phyloP scores from a whole-genome alignment of 176 grass and related monocot genomes.

The Thalia dealbata region DNA sequence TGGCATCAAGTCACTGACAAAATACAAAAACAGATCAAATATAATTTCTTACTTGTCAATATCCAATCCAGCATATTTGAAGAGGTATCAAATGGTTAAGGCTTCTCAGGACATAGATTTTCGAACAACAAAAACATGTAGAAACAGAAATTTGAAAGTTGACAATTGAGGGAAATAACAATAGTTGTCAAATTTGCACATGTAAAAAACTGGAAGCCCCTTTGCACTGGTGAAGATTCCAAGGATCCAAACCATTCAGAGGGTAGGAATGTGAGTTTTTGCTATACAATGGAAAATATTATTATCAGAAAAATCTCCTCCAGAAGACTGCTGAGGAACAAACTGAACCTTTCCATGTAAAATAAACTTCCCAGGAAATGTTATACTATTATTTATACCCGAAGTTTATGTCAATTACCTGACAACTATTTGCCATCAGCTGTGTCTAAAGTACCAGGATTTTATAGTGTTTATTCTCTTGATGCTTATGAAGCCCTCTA shows the following conservation, averaged over 20 bases:
- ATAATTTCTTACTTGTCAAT: slow-evolving; percentile 80
- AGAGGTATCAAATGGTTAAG: slow-evolving; percentile 84
- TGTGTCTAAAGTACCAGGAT: too few species aligned
- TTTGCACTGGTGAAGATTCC: too few species aligned
- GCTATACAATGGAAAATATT: background rate
- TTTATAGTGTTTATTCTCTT: too few species aligned
- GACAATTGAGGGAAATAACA: background rate
- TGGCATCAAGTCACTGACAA: background rate
- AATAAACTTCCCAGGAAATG: background rate
- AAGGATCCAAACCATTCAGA: too few species aligned
- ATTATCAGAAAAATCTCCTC: background rate
- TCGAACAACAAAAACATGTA: background rate
- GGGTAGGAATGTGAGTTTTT: background rate
- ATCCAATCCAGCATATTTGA: slow-evolving; percentile 96
- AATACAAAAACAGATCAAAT: background rate
- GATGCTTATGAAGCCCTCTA: too few species aligned
- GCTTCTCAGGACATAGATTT: slow-evolving; percentile 28
- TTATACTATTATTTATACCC: too few species aligned
- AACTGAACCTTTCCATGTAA: background rate
- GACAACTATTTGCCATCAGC: too few species aligned
- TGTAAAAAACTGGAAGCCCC: too few species aligned
- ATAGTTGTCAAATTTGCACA: background rate
- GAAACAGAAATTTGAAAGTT: background rate
- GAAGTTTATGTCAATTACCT: background rate
- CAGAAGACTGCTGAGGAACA: background rate